Base-by-base conservation (phyloP, 805 yeast species). In the Hanseniaspora pseudoguilliermondii region DNA sequence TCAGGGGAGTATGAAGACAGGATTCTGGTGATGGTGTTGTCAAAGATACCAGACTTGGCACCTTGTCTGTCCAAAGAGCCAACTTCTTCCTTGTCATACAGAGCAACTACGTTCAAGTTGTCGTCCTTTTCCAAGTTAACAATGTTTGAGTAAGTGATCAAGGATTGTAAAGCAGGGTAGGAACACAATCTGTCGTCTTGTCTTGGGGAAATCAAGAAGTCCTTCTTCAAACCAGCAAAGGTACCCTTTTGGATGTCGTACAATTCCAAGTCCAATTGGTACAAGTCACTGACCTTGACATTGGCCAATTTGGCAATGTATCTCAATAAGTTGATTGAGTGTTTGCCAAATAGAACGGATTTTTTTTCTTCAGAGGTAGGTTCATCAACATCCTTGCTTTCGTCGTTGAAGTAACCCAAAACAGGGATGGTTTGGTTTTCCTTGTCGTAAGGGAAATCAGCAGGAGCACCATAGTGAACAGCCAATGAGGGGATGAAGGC, bases 401-500 rank as follows among this genome's bases (percentile, higher is more conserved):
- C 58, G 27, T 66, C 71, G 21, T 63, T 69, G 39, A 66, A 66
- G 61, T 74, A 83, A 0, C 89, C 95, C 54, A 84, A 72, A 15
- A 88, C 80, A 0, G 96, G 96, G 20, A 86, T 85, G 52, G 84
- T 81, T 64, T 82, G 80, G 29, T 84, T 83, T 66, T 87, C 95
- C 55, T 71, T 73, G 70, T 88, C 86, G 71, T 83, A 85, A 6
- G 90, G 90, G 9, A 83, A 83, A 25, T 69, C 64, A 2, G 88
- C 75, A 6, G 82, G 82, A 2, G 73, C 71, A 48, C 95, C 95
- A 66, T 87, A 88, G 71, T 87, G 95, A 3, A 90, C 90, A 6
- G 95, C 95, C 64, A 88, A 73, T 1, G 91, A 77, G 5, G 95
- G 95, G 54, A 87, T 84, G 62, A 81, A 81, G 15, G 90, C 95